A percentile compares a stretch with the other conserved stretches of the same genome.
phyloP scores from a whole-genome alignment of 108 stramenopile genomes.

The Chaetoceros tenuissimus region DNA sequence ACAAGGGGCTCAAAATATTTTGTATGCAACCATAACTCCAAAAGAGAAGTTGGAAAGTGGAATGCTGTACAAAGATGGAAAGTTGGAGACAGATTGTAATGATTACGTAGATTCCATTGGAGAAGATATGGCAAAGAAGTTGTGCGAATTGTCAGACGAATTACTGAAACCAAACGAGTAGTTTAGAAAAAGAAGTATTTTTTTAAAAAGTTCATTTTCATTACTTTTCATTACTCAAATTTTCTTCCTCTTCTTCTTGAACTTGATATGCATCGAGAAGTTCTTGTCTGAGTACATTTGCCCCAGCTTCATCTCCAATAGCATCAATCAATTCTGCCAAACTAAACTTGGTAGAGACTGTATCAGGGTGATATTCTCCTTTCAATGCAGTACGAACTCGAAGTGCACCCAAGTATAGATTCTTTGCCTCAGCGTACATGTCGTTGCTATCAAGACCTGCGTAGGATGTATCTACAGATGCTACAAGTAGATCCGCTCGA shows the following conservation, averaged over 20 bases:
- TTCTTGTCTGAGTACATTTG: constrained; percentile 66
- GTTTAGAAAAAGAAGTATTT: too few species aligned
- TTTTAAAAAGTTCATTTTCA: too few species aligned
- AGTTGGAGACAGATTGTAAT: constrained; percentile 15
- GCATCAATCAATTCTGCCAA: constrained; percentile 68
- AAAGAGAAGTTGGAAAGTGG: constrained; percentile 18
- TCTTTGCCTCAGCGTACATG: constrained; percentile 50
- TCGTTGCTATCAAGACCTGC: constrained; percentile 8
- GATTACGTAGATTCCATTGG: constrained; percentile 11
- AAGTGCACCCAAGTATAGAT: constrained; percentile 55
- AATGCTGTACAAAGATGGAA: constrained; percentile 31
- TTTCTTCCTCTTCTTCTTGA: constrained; percentile 16
- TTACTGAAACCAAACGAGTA: constrained; percentile 14
- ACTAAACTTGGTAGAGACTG: constrained; percentile 70
- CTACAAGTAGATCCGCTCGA: constrained; percentile 42
- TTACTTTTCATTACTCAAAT: too few species aligned
- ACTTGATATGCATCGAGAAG: constrained; percentile 62
- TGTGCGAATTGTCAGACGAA: constrained; percentile 33
- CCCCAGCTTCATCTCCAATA: constrained; percentile 42
- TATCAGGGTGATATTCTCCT: constrained; percentile 59
- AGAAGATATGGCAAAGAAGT: constrained; percentile 15
- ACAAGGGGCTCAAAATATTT: constrained; percentile 33
- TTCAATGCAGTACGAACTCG: constrained; percentile 49
- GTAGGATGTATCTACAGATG: constrained; percentile 13
- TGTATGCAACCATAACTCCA: constrained; percentile 18